A percentile compares a stretch with the other conserved stretches of the same genome.
These are phyloP conservation scores for Rostrohypoxylon terebratum DNA, from an alignment of 495 filamentous ascomycete genomes.

Conservation along the genomic window DNA sequence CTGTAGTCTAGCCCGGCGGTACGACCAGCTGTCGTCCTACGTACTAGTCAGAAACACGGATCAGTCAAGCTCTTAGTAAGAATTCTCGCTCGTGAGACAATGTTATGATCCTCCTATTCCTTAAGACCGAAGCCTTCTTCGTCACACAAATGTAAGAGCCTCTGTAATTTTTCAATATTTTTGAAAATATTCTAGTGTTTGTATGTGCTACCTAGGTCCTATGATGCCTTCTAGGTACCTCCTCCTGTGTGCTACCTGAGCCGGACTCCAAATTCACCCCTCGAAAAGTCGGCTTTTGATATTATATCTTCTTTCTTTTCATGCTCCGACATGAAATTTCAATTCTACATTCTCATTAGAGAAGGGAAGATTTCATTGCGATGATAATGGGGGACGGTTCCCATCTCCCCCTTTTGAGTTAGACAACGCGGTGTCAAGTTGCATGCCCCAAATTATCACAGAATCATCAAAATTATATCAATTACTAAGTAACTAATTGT, in stretches of 20 bases:
- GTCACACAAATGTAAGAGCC: background rate
- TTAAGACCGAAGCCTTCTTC: background rate
- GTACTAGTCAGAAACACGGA: constrained; percentile 23
- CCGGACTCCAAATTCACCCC: background rate
- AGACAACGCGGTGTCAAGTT: no score
- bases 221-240: no score
- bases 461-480: background rate
- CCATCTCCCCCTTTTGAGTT: no score
- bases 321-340: no score
- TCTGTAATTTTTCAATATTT: background rate
- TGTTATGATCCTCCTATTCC: background rate
- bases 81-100: background rate
- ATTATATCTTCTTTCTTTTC: no score
- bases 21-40: constrained; percentile 19
- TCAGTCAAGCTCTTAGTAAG: constrained; percentile 12
- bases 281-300: background rate
- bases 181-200: background rate
- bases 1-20: constrained; percentile 8
- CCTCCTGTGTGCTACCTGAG: background rate
- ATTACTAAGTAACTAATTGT: background rate
- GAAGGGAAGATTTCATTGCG: no score
- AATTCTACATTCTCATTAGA: no score
- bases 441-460: background rate
- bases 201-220: background rate
- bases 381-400: no score